Conservation (phyloP, 768 basidiomycete species). For the Russula sp. region DNA sequence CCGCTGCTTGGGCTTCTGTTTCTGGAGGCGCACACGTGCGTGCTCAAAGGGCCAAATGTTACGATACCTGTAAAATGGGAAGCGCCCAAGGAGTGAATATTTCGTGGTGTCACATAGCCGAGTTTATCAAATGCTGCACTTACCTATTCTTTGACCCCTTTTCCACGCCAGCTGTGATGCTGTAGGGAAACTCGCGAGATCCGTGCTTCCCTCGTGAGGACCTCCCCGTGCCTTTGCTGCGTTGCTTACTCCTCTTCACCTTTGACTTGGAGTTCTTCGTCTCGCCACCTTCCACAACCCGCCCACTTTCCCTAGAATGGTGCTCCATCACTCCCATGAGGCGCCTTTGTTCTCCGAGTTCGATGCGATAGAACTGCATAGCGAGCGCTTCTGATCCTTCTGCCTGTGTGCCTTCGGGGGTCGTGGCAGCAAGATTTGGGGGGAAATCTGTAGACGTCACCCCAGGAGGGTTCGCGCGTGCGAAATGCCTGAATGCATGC, state of each 20-base stretch:
- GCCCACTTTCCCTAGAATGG: constrained; percentile 60
- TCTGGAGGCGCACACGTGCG: constrained; percentile 69
- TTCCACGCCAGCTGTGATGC: constrained; percentile 93
- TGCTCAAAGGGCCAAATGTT: constrained; percentile 99
- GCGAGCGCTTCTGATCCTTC: constrained; percentile 77
- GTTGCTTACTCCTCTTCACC: constrained; percentile 25
- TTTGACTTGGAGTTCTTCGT: constrained; percentile 18
- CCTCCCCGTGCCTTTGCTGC: constrained; percentile 18
- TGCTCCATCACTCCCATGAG: constrained; percentile 90
- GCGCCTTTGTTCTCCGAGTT: constrained; percentile 83
- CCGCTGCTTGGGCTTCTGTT: constrained; percentile 16
- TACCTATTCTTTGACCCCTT: constrained; percentile 91
- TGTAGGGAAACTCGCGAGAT: constrained; percentile 60
- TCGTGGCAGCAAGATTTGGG: constrained; percentile 4
- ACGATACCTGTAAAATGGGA: constrained; percentile 55
- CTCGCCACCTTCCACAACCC: constrained; percentile 23
- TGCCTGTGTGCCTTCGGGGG: constrained; percentile 31
- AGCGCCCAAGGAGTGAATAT: constrained; percentile 1
- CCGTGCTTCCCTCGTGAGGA: constrained; percentile 19
- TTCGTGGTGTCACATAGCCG: background rate
- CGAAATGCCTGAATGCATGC: background rate
- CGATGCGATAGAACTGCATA: constrained; percentile 90
- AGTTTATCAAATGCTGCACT: constrained; percentile 23
- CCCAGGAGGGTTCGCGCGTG: background rate
- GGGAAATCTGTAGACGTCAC: constrained; percentile 3